Evolutionary conservation across 1,284 basidiomycete species (phyloP), one percentile per base, ranked within the genome.

Genomic region (Fomitopsis palustris): DNA sequence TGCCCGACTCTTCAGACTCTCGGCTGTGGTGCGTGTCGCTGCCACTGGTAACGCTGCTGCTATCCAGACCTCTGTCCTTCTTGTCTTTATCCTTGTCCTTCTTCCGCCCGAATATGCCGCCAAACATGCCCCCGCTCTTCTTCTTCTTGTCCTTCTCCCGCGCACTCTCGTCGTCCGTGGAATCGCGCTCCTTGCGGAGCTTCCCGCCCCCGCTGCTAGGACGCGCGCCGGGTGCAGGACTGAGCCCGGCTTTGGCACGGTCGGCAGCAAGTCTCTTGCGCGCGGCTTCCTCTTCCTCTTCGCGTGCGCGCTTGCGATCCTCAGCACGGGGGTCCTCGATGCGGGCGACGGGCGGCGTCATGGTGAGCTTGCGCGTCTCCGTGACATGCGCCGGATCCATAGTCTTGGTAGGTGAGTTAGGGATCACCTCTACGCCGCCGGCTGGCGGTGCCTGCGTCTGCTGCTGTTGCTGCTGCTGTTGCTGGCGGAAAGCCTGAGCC

Each of bases 71-170:
- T 25, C 33, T 57, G 0, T 76, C 77, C 63, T 81, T 80, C 67
- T 82, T 84, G 41, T 84, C 84, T 71, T 90, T 92, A 56, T 84
- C 82, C 75, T 93, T 93, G 71, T 92, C 90, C 73, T 87, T 90
- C 71, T 83, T 87, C 54, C 89, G 77, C 14, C 81, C 80, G 70
- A 96, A 96, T 49, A 96, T 67, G 0, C 85, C 82, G 29, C 86
- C 80, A 64, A 96, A 87, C 43, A 93, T 78, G 1, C 85, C 74
- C 37, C 81, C 83, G 65, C 86, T 86, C 71, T 90, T 87, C 77
- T 82, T 81, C 74, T 88, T 87, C 69, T 85, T 83, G 55, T 80
- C 80, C 61, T 79, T 79, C 23, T 80, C 81, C 62, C 69, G 71
- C 45, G 69, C 71, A 57, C 72, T 70, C 27, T 87, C 84, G 21